phyloP scores from a whole-genome alignment of 495 filamentous ascomycete species.

The Penicillium parvum region DNA sequence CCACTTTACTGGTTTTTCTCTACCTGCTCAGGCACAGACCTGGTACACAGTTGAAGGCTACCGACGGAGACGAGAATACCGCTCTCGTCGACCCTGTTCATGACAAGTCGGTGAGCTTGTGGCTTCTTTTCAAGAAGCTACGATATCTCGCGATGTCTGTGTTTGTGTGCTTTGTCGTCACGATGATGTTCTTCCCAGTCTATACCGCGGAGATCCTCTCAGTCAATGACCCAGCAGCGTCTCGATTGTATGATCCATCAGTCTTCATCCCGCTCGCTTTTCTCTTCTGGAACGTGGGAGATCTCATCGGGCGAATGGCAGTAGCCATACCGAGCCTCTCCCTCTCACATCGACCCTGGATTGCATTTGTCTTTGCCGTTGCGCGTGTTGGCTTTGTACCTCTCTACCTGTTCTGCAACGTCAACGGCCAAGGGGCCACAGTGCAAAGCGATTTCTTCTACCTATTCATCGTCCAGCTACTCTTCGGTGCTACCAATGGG shows the following conservation, averaged over 20 bases:
- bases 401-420: constrained; percentile 84
- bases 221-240: constrained; percentile 47
- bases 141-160: constrained; percentile 65
- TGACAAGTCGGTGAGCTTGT: constrained; percentile 57
- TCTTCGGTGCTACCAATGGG: constrained; percentile 82
- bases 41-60: constrained; percentile 22
- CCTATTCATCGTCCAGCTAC: constrained; percentile 70
- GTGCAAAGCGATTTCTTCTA: constrained; percentile 85
- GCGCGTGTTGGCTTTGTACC: constrained; percentile 69
- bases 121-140: constrained; percentile 66
- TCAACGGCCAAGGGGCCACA: constrained; percentile 61
- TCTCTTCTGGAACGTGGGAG: constrained; percentile 90
- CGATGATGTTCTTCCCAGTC: constrained; percentile 86
- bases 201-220: constrained; percentile 81
- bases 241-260: constrained; percentile 61
- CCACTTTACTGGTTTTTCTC: constrained; percentile 57
- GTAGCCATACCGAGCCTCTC: constrained; percentile 60
- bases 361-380: constrained; percentile 61
- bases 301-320: constrained; percentile 70
- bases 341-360: constrained; percentile 54
- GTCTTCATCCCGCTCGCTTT: constrained; percentile 88
- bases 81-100: constrained; percentile 3
- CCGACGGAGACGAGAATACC: constrained; percentile 16
- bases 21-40: constrained; percentile 45
- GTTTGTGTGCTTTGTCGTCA: constrained; percentile 71